Percentiles rank a stretch among this genome's conserved stretches.
phyloP scores from a whole-genome alignment of 108 stramenopile genomes.

The Fragilariopsis cylindrus region DNA sequence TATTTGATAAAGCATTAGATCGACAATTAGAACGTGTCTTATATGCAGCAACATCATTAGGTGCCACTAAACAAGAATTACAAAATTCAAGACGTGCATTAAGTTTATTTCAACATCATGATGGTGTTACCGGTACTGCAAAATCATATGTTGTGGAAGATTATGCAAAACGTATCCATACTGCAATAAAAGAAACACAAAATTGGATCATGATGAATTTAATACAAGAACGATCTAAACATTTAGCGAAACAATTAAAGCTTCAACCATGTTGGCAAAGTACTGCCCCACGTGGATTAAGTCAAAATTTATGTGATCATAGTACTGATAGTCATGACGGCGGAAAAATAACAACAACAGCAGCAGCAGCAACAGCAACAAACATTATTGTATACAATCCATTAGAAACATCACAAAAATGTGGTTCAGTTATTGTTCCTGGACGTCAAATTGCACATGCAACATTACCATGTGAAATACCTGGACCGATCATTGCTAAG shows the following conservation, averaged over 20 bases:
- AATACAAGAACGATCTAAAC: not conserved
- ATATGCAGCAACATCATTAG: slow-evolving; percentile 46
- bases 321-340: not conserved
- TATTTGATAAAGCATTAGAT: slow-evolving; percentile 68
- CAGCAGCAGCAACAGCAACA: not conserved
- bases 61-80: slow-evolving; percentile 43
- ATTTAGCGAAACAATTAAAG: not conserved
- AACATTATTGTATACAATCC: slow-evolving; percentile 54
- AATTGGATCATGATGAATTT: slow-evolving; percentile 40
- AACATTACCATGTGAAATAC: slow-evolving; percentile 49
- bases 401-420: slow-evolving; percentile 40
- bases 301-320: slow-evolving; percentile 39
- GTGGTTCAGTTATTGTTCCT: slow-evolving; percentile 43
- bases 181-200: slow-evolving; percentile 38
- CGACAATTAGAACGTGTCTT: slow-evolving; percentile 57
- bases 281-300: slow-evolving; percentile 41
- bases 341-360: not conserved
- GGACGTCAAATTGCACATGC: slow-evolving; percentile 17
- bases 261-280: slow-evolving; percentile 45
- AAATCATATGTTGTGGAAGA: slow-evolving; percentile 55
- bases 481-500: slow-evolving; percentile 11
- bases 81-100: slow-evolving; percentile 50
- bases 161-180: slow-evolving; percentile 50
- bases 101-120: slow-evolving; percentile 66
- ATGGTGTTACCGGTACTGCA: slow-evolving; percentile 67